Evolutionary conservation across 495 filamentous ascomycete genomes (phyloP).

Genomic region (Sphaerosporella brunnea): DNA sequence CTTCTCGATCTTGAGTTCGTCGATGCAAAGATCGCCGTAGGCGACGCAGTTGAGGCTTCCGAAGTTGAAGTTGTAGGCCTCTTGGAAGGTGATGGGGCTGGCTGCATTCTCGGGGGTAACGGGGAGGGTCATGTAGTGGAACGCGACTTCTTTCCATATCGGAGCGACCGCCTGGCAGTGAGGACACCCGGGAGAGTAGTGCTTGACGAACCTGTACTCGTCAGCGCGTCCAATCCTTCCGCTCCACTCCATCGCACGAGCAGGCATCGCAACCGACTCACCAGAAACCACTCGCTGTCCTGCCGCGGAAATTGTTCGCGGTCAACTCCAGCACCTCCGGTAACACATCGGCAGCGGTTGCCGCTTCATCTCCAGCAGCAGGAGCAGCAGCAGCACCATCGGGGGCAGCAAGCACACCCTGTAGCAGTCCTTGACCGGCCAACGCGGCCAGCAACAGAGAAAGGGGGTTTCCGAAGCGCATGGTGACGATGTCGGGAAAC

Average conservation of each 20-base stretch:
- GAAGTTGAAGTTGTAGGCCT: constrained; percentile 82
- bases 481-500: constrained; percentile 7
- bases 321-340: constrained; percentile 24
- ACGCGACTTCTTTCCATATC: constrained; percentile 80
- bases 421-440: not conserved
- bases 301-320: constrained; percentile 15
- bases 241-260: too few species aligned
- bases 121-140: too few species aligned
- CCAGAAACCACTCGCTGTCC: constrained; percentile 23
- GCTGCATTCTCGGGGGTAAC: too few species aligned
- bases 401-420: not conserved
- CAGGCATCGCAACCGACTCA: constrained; percentile 7
- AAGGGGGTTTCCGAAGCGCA: constrained; percentile 17
- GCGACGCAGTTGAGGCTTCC: constrained; percentile 68
- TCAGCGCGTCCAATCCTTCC: too few species aligned
- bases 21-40: constrained; percentile 57
- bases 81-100: constrained; percentile 41
- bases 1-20: constrained; percentile 33
- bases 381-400: not conserved
- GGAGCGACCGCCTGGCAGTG: constrained; percentile 73
- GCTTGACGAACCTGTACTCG: constrained; percentile 63
- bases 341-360: constrained; percentile 6
- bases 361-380: not conserved
- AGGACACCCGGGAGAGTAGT: constrained; percentile 43
- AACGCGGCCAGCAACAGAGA: constrained; percentile 16